Evolutionary conservation across 495 filamentous ascomycete species (phyloP).

Genomic region (Daldinia childiae): DNA sequence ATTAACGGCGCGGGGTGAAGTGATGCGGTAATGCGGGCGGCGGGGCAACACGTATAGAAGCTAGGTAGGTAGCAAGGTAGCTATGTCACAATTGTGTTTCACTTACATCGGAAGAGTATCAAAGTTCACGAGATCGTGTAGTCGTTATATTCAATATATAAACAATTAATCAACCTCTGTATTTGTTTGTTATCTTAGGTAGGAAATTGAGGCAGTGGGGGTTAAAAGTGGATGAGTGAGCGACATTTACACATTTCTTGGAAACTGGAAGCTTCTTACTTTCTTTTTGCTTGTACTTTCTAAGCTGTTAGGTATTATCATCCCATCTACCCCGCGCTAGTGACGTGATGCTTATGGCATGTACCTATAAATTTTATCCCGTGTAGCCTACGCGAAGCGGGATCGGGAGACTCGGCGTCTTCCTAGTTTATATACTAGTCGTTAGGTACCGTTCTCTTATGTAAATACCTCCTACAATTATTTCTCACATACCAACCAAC

Average conservation of each 20-base stretch:
- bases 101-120: conserved; percentile 27
- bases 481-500: not conserved
- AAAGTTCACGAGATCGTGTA: not conserved
- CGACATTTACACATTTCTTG: conserved; percentile 17
- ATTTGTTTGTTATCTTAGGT: not conserved
- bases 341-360: conserved; percentile 42
- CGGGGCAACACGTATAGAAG: conserved; percentile 10
- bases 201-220: conserved; percentile 1
- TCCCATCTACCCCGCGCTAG: conserved; percentile 40
- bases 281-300: conserved; percentile 9
- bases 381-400: not conserved
- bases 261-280: conserved; percentile 4
- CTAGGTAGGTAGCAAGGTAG: not conserved
- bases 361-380: not conserved
- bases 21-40: conserved; percentile 2
- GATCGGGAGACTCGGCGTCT: not conserved
- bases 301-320: too few relatives aligned
- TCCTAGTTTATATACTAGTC: too few relatives aligned
- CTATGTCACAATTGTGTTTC: conserved; percentile 35
- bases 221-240: conserved; percentile 31
- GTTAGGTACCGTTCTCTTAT: too few relatives aligned
- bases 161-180: not conserved
- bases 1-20: conserved; percentile 1
- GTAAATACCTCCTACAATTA: too few relatives aligned
- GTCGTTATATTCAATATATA: conserved; percentile 4